phyloP scores from a whole-genome alignment of 306 rosid species.

The Medicago ruthenica region DNA sequence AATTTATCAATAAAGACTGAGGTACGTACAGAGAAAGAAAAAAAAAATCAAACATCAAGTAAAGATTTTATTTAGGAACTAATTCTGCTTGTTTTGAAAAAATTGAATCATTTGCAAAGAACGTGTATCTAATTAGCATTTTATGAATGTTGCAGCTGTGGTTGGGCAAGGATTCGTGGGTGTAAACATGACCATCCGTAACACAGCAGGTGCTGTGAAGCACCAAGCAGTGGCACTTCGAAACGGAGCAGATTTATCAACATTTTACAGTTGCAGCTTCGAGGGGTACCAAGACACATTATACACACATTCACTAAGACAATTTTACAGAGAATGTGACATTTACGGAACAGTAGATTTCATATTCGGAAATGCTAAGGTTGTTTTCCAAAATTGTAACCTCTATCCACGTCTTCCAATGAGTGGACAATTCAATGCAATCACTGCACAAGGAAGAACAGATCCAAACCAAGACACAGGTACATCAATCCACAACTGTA shows the following conservation, averaged over 20 bases:
- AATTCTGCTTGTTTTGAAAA: too few relatives aligned
- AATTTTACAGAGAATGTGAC: conserved; percentile 88
- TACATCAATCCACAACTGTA: conserved; percentile 73
- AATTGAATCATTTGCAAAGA: too few relatives aligned
- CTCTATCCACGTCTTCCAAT: conserved; percentile 81
- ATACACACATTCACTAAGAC: conserved; percentile 81
- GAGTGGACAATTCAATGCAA: conserved; percentile 85
- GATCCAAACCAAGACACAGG: conserved; percentile 89
- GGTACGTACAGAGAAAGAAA: too few relatives aligned
- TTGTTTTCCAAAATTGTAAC: conserved; percentile 82
- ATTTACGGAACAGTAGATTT: conserved; percentile 90
- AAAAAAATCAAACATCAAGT: too few relatives aligned
- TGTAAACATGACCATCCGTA: conserved; percentile 75
- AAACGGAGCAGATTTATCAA: conserved; percentile 80
- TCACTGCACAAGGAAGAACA: conserved; percentile 87
- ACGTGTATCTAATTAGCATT: too few relatives aligned
- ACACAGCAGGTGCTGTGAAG: conserved; percentile 87
- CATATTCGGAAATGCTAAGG: conserved; percentile 95
- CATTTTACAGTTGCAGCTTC: conserved; percentile 88
- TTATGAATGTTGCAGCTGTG: conserved; percentile 61
- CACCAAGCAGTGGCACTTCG: conserved; percentile 93
- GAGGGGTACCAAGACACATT: conserved; percentile 92
- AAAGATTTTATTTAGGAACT: too few relatives aligned
- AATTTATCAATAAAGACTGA: too few relatives aligned
- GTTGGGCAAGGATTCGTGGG: conserved; percentile 79